Evolutionary conservation across 176 grass and related monocot genomes (phyloP), one percentile per base, ranked within the genome.

Genomic region (Phyllostachys edulis): DNA sequence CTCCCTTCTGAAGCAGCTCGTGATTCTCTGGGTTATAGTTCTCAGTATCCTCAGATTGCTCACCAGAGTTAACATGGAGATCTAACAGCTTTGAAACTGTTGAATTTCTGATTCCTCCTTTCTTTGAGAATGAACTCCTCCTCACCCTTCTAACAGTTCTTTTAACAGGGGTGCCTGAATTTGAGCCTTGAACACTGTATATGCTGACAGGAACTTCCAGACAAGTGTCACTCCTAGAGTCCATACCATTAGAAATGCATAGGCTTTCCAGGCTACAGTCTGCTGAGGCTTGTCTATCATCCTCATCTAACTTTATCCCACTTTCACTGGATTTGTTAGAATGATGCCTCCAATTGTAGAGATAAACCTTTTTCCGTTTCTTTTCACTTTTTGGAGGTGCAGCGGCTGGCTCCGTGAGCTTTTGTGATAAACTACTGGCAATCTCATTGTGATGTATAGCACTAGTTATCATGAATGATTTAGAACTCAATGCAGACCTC

Each of bases 281-380:
- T 78, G 75, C 85, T 80, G 89, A 88, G 21, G 77, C 82, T 78
- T 86, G 74, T 63, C 67, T 88, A 41, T 90, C 86, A 32, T 92
- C 91, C 32, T 86, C 85, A 78, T 84, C 86, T 67, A 87, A 77
- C 37, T 87, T 93, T 63, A 94, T 63, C 67, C 89, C 95, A 88
- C 74, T 92, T 63, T 94, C 96, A 40, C 88, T 94, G 24, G 91
- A 96, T 90, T 85, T 99, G 24, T 80, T 79, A 87, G 96, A 95
- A 67, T 91, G 85, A 46, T 95, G 76, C 82, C 83, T 99, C 96
- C 96, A 99, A 76, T 99, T 99, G 67, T 92, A 96, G 40, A 99
- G 89, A 88, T 96, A 99, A 76, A 99, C 86, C 29, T 92, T 94
- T 87, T 96, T 94, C 66, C 74, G 84, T 85, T 88, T 94, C 78